These are phyloP conservation scores for Colletotrichum liaoningense DNA, from an alignment of 2,329 filamentous ascomycete genomes.

Conservation along the genomic window DNA sequence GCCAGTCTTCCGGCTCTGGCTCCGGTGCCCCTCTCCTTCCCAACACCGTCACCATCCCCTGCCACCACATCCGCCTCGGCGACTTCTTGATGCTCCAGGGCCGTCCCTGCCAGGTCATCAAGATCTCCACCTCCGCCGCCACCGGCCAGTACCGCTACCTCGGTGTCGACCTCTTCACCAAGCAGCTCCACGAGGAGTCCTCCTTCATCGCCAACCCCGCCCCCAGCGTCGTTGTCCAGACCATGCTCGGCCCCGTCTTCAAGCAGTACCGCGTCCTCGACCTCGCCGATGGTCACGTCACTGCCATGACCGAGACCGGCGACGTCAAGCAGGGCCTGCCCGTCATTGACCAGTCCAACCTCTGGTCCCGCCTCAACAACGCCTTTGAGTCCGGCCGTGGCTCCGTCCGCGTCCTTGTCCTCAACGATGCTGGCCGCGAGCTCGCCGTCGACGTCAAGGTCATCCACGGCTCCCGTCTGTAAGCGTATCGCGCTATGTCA, in stretches of 20 bases:
- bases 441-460: slow-evolving; percentile 99
- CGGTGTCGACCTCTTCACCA: slow-evolving; percentile 99
- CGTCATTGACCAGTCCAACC: slow-evolving; percentile 94
- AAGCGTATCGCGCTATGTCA: slow-evolving; percentile 47
- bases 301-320: slow-evolving; percentile 98
- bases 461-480: slow-evolving; percentile 82
- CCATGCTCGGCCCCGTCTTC: slow-evolving; percentile 99
- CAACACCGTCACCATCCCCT: slow-evolving; percentile 97
- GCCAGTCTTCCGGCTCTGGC: slow-evolving; percentile 45
- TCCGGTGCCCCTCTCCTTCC: slow-evolving; percentile 56
- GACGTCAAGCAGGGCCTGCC: slow-evolving; percentile 97
- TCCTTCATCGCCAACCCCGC: slow-evolving; percentile 97
- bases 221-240: slow-evolving; percentile 97
- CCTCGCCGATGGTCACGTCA: slow-evolving; percentile 87
- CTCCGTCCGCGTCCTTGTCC: slow-evolving; percentile 93
- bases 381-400: slow-evolving; percentile 93
- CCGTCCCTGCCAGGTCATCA: slow-evolving; percentile 99
- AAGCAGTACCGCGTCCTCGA: slow-evolving; percentile 99
- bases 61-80: slow-evolving; percentile 99
- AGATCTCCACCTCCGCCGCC: slow-evolving; percentile 97
- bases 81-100: slow-evolving; percentile 99
- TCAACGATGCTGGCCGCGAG: slow-evolving; percentile 92
- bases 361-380: slow-evolving; percentile 82
- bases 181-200: slow-evolving; percentile 98
- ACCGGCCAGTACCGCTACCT: slow-evolving; percentile 99